Conservation (phyloP, 1,139 yeast genomes). For the Eremothecium sinecaudum region DNA sequence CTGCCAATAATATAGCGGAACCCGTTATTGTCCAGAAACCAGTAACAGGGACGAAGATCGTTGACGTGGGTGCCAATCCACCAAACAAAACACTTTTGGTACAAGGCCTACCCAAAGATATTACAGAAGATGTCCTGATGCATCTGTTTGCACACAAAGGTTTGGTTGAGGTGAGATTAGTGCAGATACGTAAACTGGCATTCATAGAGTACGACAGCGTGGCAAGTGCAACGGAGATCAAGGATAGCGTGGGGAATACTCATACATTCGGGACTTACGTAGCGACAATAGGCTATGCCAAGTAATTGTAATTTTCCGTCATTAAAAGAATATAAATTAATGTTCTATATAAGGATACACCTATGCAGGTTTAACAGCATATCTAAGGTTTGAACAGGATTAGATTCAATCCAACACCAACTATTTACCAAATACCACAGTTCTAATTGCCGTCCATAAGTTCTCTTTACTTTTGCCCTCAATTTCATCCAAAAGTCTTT, state of each 20-base stretch:
- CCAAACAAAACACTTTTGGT: slow-evolving; percentile 65
- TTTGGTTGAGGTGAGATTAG: slow-evolving; percentile 49
- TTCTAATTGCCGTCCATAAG: slow-evolving; percentile 52
- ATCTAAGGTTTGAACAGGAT: not conserved
- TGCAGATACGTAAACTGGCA: slow-evolving; percentile 60
- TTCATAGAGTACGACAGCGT: slow-evolving; percentile 69
- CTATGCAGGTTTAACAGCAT: no score
- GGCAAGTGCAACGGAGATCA: slow-evolving; percentile 39
- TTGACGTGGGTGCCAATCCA: slow-evolving; percentile 32
- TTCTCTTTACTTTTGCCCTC: slow-evolving; percentile 67
- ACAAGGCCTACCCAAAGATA: slow-evolving; percentile 50
- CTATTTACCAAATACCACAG: slow-evolving; percentile 60
- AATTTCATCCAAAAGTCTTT: slow-evolving; percentile 58
- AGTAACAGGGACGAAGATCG: slow-evolving; percentile 23
- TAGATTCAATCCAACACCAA: no score
- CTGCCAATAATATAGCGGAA: slow-evolving; percentile 2
- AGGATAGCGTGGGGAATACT: slow-evolving; percentile 32
- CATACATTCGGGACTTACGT: slow-evolving; percentile 17
- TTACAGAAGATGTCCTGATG: slow-evolving; percentile 34
- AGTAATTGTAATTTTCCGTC: slow-evolving; percentile 8
- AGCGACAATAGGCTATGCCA: slow-evolving; percentile 25
- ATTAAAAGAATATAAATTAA: not conserved
- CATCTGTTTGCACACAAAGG: slow-evolving; percentile 45
- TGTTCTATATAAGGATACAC: no score
- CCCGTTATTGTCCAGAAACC: slow-evolving; percentile 15